Conservation (phyloP, 768 basidiomycete species). For the Mycena maculata region DNA sequence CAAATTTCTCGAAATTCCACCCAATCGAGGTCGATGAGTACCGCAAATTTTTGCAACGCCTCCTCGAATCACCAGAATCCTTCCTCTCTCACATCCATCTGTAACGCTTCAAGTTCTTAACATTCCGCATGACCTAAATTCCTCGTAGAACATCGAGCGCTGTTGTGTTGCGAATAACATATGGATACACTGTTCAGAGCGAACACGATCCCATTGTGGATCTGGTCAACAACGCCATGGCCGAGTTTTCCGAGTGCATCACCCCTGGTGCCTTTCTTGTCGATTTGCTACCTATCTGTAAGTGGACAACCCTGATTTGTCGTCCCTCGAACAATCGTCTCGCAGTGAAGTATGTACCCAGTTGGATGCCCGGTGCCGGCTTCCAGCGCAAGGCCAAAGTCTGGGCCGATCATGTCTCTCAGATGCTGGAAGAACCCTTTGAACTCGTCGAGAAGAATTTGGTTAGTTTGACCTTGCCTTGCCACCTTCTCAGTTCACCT, state of each 20-base stretch:
- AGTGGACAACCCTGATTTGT: background rate
- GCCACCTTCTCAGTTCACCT: background rate
- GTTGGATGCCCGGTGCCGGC: constrained; percentile 56
- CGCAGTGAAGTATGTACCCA: constrained; percentile 52
- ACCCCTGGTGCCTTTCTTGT: constrained; percentile 46
- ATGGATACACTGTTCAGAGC: constrained; percentile 27
- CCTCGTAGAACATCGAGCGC: constrained; percentile 31
- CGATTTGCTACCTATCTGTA: constrained; percentile 49
- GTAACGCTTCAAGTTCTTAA: constrained; percentile 9
- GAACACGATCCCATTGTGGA: constrained; percentile 22
- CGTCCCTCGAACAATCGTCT: background rate
- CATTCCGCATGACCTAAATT: background rate
- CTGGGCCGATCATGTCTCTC: constrained; percentile 44
- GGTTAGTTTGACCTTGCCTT: constrained; percentile 31
- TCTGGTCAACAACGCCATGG: constrained; percentile 27
- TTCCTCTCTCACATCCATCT: constrained; percentile 22
- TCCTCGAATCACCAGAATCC: constrained; percentile 30
- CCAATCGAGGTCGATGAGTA: constrained; percentile 20
- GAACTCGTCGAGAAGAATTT: constrained; percentile 40
- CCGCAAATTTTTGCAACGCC: constrained; percentile 26
- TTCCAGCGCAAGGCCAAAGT: constrained; percentile 52
- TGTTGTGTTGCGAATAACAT: constrained; percentile 24
- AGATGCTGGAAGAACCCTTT: constrained; percentile 50
- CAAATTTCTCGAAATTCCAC: constrained; percentile 21
- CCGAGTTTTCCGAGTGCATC: constrained; percentile 30